Percentiles rank a stretch among this genome's conserved stretches.
Conservation (phyloP, 345 rosid genomes). For the Moricandia arvensis region DNA sequence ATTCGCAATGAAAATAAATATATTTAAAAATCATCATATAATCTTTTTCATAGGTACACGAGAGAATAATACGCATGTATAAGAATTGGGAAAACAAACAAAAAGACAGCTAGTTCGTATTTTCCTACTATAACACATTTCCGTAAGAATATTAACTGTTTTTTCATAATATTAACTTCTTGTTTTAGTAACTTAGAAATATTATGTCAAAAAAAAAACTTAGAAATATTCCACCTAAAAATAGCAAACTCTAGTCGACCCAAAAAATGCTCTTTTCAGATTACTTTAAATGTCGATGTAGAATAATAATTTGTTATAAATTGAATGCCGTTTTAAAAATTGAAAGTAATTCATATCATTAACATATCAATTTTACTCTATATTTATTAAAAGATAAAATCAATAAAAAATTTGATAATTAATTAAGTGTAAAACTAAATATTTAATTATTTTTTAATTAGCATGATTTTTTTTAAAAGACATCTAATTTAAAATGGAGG, state of each 20-base stretch:
- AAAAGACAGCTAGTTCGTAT: neutral
- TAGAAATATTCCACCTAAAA: neutral
- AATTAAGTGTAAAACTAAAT: too few species aligned
- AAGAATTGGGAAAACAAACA: neutral
- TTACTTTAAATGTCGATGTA: too few species aligned
- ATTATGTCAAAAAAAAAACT: neutral
- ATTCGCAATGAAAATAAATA: neutral
- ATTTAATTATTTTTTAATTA: too few species aligned
- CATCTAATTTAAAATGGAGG: too few species aligned
- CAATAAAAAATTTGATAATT: too few species aligned
- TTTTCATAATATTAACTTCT: neutral
- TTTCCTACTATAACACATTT: neutral
- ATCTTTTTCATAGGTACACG: conserved; percentile 1
- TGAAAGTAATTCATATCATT: too few species aligned
- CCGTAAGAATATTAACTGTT: neutral
- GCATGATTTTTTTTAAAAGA: too few species aligned
- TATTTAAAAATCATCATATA: neutral
- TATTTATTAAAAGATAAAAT: too few species aligned
- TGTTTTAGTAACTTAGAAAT: neutral
- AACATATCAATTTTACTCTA: too few species aligned
- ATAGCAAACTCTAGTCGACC: neutral
- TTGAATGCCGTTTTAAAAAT: too few species aligned
- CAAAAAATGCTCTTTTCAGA: too few species aligned
- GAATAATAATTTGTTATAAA: too few species aligned
- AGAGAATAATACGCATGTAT: neutral